Base-by-base conservation (phyloP, 306 rosid genomes). In the Carpinus viminea region DNA sequence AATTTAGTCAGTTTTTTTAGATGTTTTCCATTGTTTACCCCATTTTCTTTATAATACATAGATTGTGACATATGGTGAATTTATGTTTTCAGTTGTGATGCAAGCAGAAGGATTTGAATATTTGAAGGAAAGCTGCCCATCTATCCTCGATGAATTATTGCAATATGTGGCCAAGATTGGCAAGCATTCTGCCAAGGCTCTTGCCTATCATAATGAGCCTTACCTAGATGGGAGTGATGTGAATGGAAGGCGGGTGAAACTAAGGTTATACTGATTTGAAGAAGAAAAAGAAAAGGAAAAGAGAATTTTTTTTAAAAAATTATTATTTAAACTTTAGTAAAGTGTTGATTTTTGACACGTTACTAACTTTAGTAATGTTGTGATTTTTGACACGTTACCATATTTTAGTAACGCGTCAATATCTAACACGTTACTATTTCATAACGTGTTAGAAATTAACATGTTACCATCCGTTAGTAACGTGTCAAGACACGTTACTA, bases 171-270 rank as follows among this genome's bases (percentile, higher is more conserved):
- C 93, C n/a, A 87, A 75, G 68, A 79, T 85, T 18, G 89, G 86
- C 20, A 90, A 83, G 79, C 91, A 85, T 84, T 82, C 88, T 48
- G 77, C 64, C 45, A 59, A 74, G 57, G 76, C 76, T 71, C 74
- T 76, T 54, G 91, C 82, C 36, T 77, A 66, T 31, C 83, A 85
- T 38, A 83, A 81, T 50, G 78, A 66, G 38, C 75, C 74, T 48
- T 84, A 82, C 60, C 69, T 86, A 47, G 95, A 90, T 57, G 93
- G 93, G 59, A 83, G 93, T 3, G 97, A 93, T 81, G 72, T 82
- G 57, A 87, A 90, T 77, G 92, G 97, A 74, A 91, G 98, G 78
- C 92, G 98, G 57, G 94, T 93, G 72, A 91, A 90, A 79, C 92
- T 83, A 74, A 88, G 97, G 72, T 78, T 93, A 72, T 85, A 85